Evolutionary conservation across 2,329 filamentous ascomycete genomes (phyloP).

Genomic region (Ophiostoma sp.): DNA sequence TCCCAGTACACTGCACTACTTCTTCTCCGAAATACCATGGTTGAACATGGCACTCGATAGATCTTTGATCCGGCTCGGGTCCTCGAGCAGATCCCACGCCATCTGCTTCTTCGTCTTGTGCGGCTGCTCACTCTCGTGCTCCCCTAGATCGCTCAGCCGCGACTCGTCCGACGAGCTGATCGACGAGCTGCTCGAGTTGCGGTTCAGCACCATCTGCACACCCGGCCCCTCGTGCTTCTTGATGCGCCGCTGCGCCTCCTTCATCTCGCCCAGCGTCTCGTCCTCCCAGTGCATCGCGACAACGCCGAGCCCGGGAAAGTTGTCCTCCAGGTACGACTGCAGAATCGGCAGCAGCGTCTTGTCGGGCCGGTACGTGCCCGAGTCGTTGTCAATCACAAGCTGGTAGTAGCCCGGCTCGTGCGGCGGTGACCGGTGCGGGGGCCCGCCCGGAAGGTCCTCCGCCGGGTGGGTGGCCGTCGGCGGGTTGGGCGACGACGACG

Average conservation of each 20-base stretch:
- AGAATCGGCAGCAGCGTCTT: conserved; percentile 67
- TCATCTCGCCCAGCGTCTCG: conserved; percentile 66
- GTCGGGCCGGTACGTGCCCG: conserved; percentile 86
- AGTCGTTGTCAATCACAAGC: conserved; percentile 91
- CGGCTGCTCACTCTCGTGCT: not conserved
- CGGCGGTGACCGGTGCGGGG: conserved; percentile 41
- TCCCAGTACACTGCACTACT: not conserved
- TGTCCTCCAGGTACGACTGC: conserved; percentile 61
- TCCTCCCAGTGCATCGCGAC: conserved; percentile 73
- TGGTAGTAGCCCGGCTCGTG: conserved; percentile 61
- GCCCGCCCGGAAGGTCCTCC: conserved; percentile 43
- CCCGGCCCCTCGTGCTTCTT: conserved; percentile 59
- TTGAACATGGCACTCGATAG: conserved; percentile 20
- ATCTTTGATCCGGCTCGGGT: conserved; percentile 43
- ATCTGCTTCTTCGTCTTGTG: conserved; percentile 47
- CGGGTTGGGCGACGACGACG: conserved; percentile 40
- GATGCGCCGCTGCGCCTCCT: conserved; percentile 64
- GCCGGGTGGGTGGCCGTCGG: conserved; percentile 48
- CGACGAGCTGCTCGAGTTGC: conserved; percentile 44
- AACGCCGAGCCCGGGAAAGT: conserved; percentile 73
- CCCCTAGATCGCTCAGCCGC: conserved; percentile 35
- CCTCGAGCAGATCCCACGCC: conserved; percentile 47
- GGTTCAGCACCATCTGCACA: conserved; percentile 53
- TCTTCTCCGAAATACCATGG: not conserved
- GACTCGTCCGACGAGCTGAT: conserved; percentile 51